These are phyloP conservation scores for Orbilia quercus DNA, from an alignment of 2,329 filamentous ascomycete species.

Conservation along the genomic window DNA sequence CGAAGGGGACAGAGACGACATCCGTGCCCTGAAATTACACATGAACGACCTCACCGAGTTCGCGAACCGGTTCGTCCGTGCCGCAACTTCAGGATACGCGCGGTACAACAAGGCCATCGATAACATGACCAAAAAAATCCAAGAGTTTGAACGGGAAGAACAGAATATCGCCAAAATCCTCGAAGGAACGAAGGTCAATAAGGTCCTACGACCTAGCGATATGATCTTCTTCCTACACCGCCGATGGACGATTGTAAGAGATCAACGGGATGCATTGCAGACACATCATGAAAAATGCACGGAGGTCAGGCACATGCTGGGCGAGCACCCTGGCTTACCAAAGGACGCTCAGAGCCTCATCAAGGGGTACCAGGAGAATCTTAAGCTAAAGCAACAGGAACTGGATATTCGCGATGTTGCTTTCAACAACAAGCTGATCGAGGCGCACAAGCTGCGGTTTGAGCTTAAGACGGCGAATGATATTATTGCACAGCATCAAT, in stretches of 20 bases:
- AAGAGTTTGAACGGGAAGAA: not conserved
- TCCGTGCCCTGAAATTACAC: not conserved
- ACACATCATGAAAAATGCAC: slow-evolving; percentile 17
- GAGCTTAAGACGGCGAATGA: slow-evolving; percentile 22
- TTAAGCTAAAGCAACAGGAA: not conserved
- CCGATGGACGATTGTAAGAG: not conserved
- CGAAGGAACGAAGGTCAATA: not conserved
- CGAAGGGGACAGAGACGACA: not conserved
- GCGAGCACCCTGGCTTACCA: not conserved
- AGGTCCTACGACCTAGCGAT: not conserved
- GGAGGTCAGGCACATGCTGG: not conserved
- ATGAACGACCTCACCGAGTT: slow-evolving; percentile 23
- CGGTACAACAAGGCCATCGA: slow-evolving; percentile 4
- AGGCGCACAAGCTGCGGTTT: not conserved
- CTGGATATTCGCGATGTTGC: not conserved
- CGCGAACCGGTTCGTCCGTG: slow-evolving; percentile 16
- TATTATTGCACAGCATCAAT: slow-evolving; percentile 13
- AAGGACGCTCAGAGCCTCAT: not conserved
- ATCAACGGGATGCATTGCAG: too few species aligned
- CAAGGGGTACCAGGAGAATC: not conserved
- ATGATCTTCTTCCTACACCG: not conserved
- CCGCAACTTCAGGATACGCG: not conserved
- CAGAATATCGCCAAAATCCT: not conserved
- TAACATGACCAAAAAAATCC: slow-evolving; percentile 1
- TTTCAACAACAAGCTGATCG: not conserved